Conservation (phyloP, 306 rosid genomes). For the Vigna angularis region DNA sequence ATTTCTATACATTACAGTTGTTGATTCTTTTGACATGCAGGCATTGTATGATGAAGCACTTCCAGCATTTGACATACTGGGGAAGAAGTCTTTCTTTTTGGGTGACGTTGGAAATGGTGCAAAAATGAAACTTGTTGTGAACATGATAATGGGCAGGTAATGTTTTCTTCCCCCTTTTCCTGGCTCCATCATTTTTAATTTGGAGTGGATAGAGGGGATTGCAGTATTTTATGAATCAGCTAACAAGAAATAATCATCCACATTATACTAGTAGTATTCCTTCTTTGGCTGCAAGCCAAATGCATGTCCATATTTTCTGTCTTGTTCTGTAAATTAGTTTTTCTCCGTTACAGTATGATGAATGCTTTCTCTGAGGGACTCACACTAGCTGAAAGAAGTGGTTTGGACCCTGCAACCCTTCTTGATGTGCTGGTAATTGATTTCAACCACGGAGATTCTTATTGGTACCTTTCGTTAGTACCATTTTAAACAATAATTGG, state of each 20-base stretch:
- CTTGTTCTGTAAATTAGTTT: constrained; percentile 20
- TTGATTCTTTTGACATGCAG: constrained; percentile 52
- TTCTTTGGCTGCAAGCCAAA: constrained; percentile 20
- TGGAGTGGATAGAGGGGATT: not conserved
- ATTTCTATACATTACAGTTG: not conserved
- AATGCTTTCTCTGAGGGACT: constrained; percentile 92
- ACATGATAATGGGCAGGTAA: constrained; percentile 99
- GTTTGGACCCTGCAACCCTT: constrained; percentile 70
- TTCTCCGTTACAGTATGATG: constrained; percentile 66
- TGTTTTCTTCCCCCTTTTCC: constrained; percentile 1
- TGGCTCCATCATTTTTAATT: constrained; percentile 1
- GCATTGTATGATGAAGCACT: constrained; percentile 67
- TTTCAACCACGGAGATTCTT: constrained; percentile 24
- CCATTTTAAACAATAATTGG: constrained; percentile 28
- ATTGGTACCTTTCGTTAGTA: constrained; percentile 3
- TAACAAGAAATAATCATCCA: constrained; percentile 1
- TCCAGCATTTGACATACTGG: constrained; percentile 75
- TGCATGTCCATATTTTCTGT: constrained; percentile 20
- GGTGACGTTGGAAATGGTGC: constrained; percentile 98
- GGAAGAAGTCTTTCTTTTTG: constrained; percentile 84
- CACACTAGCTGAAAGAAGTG: constrained; percentile 71
- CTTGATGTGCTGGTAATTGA: constrained; percentile 79
- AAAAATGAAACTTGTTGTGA: constrained; percentile 93
- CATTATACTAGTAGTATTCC: constrained; percentile 25
- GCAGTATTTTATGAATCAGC: constrained; percentile 29